Evolutionary conservation across 2,329 filamentous ascomycete genomes (phyloP), one percentile per base, ranked within the genome.

Genomic region (Cladosporium sp.): DNA sequence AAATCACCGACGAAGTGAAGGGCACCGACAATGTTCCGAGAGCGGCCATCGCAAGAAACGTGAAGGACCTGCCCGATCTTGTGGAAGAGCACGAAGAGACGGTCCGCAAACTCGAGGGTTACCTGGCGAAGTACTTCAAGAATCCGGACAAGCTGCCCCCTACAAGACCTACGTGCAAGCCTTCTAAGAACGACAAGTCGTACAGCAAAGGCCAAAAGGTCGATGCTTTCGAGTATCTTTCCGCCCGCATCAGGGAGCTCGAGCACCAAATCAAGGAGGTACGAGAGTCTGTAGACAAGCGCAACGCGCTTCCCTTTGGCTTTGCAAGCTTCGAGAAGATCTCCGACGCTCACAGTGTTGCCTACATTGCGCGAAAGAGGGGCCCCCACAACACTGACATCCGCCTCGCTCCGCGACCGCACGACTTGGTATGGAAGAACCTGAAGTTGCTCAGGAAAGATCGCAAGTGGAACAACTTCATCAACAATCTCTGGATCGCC

Each of bases 351-450:
- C 93, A 98, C 65, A 82, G 81, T 16, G 90, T 95, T 57, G 93
- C 91, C 9, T 95, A 87, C 70, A 80, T 84, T 9, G 82, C 86
- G 18, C 86, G 87, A 54, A 87, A 83, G 45, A 93, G 93, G 74
- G 86, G 86, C 61, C 88, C 89, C 0, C 78, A 87, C 38, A 89
- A 89, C 4, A 84, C 89, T 0, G 87, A 81, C 0, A 82, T 98
- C 52, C 77, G 74, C 5, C 77, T 97, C 11, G 91, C 93, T 1
- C 90, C 93, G 2, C 83, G 84, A 54, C 92, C 93, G 3, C 89
- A 87, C 66, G 92, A 97, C 67, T 81, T 98, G 49, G 95, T 98
- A 59, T 98, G 93, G 93, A 86, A 89, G 67, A 98, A 98, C 64
- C 80, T 98, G 74, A 79, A 83, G 5, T 74, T 97, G 53, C 81